Conservation (phyloP, 176 grass and related monocot species). For the Rhynchospora breviuscula region DNA sequence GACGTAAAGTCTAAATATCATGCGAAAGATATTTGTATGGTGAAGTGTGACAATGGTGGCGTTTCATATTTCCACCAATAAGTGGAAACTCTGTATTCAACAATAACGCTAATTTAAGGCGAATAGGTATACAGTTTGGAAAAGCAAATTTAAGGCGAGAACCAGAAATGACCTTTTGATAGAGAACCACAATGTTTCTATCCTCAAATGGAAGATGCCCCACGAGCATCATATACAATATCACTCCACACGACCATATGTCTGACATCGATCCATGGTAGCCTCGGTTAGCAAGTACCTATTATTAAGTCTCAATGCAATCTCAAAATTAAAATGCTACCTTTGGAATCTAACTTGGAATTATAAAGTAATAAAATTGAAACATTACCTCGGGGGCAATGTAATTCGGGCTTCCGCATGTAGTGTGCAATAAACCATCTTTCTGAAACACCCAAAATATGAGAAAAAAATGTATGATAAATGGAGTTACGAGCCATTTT, state of each 20-base stretch:
- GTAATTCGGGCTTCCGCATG: slow-evolving; percentile 93
- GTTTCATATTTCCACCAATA: not conserved
- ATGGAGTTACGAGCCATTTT: too few species aligned
- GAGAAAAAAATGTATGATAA: not conserved
- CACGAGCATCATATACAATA: slow-evolving; percentile 71
- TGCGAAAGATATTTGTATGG: too few species aligned
- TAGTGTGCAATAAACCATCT: slow-evolving; percentile 86
- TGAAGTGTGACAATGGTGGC: too few species aligned
- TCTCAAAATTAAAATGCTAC: not conserved
- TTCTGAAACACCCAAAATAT: slow-evolving; percentile 35
- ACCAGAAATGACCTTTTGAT: slow-evolving; percentile 58
- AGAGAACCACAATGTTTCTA: slow-evolving; percentile 80
- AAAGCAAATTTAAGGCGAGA: not conserved
- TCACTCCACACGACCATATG: slow-evolving; percentile 90
- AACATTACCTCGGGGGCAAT: slow-evolving; percentile 69
- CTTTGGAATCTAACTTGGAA: not conserved
- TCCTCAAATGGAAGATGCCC: slow-evolving; percentile 83
- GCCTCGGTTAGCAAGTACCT: slow-evolving; percentile 79
- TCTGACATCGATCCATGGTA: slow-evolving; percentile 76
- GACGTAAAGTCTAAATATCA: too few species aligned
- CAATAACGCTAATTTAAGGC: not conserved
- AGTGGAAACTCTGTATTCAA: not conserved
- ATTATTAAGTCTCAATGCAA: not conserved
- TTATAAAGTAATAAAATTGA: not conserved
- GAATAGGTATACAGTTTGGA: not conserved